Percentiles rank a stretch among this genome's conserved stretches.
Evolutionary conservation across 2,329 filamentous ascomycete species (phyloP).

Genomic region (Penicillium corylophilum): DNA sequence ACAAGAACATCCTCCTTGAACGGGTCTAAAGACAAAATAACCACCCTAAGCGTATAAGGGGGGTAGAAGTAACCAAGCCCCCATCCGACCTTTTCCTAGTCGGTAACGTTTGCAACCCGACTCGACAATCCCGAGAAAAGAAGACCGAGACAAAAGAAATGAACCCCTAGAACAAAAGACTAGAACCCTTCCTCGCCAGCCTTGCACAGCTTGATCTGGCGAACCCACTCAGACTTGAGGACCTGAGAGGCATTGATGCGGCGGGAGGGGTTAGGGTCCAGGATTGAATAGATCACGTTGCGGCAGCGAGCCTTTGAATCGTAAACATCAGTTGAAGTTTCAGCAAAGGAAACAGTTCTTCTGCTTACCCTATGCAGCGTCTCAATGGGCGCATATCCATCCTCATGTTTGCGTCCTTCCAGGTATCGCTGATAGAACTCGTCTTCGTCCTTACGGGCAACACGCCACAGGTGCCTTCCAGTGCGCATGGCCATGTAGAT

Average conservation of each 20-base stretch:
- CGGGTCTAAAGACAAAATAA: constrained; percentile 17
- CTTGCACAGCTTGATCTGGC: constrained; percentile 95
- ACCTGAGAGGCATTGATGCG: constrained; percentile 96
- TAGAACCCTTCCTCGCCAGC: constrained; percentile 92
- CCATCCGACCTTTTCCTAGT: neutral
- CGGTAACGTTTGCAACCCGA: neutral
- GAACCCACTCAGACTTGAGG: constrained; percentile 96
- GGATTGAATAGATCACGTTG: constrained; percentile 97
- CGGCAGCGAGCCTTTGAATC: constrained; percentile 78
- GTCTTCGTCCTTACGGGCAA: constrained; percentile 96
- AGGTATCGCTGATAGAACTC: constrained; percentile 96
- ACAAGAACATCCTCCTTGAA: constrained; percentile 12
- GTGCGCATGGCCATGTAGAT: constrained; percentile 99
- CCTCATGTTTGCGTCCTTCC: constrained; percentile 87
- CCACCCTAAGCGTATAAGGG: constrained; percentile 14
- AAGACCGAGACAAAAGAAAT: too few species aligned
- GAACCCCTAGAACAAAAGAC: constrained; percentile 5
- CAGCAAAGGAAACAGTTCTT: neutral
- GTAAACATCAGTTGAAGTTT: constrained; percentile 18
- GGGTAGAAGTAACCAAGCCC: neutral
- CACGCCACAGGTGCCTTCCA: constrained; percentile 89
- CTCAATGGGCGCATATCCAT: constrained; percentile 95
- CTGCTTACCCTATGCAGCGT: constrained; percentile 83
- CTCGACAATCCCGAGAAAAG: neutral
- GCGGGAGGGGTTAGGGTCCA: constrained; percentile 88